These are phyloP conservation scores for Colletotrichum sansevieriae DNA, from an alignment of 2,329 filamentous ascomycete genomes.

Conservation along the genomic window DNA sequence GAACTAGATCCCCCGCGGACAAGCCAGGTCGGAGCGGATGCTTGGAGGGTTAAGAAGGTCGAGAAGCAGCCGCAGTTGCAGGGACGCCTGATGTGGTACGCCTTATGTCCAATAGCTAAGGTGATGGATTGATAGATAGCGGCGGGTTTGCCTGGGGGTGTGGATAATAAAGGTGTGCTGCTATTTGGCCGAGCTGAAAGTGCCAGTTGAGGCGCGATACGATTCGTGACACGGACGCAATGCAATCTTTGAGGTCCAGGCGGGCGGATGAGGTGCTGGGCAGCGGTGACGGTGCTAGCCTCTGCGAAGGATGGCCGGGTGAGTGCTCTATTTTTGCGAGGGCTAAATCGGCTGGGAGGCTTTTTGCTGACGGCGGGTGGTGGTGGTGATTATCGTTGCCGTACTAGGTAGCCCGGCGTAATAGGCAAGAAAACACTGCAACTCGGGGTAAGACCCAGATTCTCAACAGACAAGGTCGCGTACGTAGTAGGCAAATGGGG, in stretches of 20 bases:
- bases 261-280: conserved; percentile 15
- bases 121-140: conserved; percentile 41
- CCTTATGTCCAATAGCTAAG: conserved; percentile 37
- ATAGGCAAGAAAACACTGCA: background rate
- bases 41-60: conserved; percentile 41
- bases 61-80: conserved; percentile 34
- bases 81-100: conserved; percentile 40
- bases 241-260: conserved; percentile 4
- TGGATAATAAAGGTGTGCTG: conserved; percentile 19
- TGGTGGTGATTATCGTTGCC: conserved; percentile 12
- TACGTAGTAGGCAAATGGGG: background rate
- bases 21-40: conserved; percentile 36
- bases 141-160: conserved; percentile 37
- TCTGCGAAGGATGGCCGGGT: conserved; percentile 30
- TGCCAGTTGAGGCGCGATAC: conserved; percentile 25
- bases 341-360: conserved; percentile 32
- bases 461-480: conserved; percentile 2
- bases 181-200: conserved; percentile 44
- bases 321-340: conserved; percentile 19
- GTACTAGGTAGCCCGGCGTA: conserved; percentile 18
- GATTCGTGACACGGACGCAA: conserved; percentile 24
- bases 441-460: conserved; percentile 12
- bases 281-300: conserved; percentile 16
- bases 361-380: conserved; percentile 14
- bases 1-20: conserved; percentile 20